Conservation (phyloP, 2,329 filamentous ascomycete genomes). For the Sclerotinia spermophila region DNA sequence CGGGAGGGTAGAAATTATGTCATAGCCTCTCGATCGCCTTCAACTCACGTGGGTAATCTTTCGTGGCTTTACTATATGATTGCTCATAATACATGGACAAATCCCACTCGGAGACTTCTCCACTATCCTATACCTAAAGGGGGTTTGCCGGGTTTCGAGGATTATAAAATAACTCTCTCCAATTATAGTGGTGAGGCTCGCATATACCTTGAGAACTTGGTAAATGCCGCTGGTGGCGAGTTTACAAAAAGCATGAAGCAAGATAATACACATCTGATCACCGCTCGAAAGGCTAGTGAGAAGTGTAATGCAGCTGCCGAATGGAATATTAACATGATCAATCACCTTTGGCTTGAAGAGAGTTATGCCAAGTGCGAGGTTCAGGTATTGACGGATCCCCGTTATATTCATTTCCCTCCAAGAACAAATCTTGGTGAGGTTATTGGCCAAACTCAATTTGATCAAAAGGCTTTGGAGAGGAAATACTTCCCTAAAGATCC, state of each 20-base stretch:
- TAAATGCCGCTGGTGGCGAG: conserved; percentile 76
- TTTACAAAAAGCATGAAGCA: conserved; percentile 94
- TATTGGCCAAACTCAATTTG: conserved; percentile 82
- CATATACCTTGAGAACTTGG: conserved; percentile 88
- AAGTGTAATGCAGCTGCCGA: conserved; percentile 90
- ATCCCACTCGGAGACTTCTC: conserved; percentile 73
- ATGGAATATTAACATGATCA: conserved; percentile 86
- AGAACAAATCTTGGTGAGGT: conserved; percentile 91
- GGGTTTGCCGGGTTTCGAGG: conserved; percentile 75
- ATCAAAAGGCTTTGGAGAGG: conserved; percentile 57
- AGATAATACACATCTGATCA: conserved; percentile 94
- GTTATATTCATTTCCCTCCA: conserved; percentile 82
- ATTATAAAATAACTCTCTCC: conserved; percentile 79
- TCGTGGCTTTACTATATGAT: conserved; percentile 94
- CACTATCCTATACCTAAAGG: conserved; percentile 82
- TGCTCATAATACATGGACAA: conserved; percentile 83
- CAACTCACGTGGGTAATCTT: conserved; percentile 85
- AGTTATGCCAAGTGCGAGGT: conserved; percentile 87
- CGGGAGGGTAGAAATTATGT: conserved; percentile 78
- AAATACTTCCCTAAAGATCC: conserved; percentile 56
- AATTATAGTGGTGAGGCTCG: conserved; percentile 96
- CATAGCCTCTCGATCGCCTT: conserved; percentile 62
- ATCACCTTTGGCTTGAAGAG: conserved; percentile 96
- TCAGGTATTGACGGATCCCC: conserved; percentile 66
- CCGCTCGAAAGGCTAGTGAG: conserved; percentile 82